Conservation (phyloP, 176 grass and related monocot genomes). For the Aegilops bicornis region DNA sequence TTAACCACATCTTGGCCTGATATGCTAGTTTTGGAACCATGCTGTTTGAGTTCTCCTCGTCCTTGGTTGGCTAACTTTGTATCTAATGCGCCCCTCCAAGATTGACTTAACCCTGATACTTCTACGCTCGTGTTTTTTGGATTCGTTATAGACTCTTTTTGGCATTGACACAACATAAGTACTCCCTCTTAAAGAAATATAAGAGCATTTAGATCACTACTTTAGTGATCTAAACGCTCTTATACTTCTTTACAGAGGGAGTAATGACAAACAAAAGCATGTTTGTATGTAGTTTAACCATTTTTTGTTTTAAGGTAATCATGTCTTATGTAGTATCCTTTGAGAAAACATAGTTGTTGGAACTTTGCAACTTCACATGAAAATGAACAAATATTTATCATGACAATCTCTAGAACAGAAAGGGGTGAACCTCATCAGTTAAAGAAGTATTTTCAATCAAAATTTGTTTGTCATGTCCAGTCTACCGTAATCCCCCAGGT, state of each 20-base stretch:
- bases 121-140: background rate
- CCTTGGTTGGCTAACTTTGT: background rate
- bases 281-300: background rate
- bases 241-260: too few species aligned
- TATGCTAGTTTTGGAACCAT: background rate
- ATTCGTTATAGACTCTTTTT: background rate
- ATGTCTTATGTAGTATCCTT: background rate
- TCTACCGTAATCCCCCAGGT: background rate
- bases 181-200: too few species aligned
- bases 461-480: background rate
- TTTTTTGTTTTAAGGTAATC: background rate
- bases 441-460: background rate
- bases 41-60: background rate
- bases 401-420: background rate
- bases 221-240: too few species aligned
- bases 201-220: too few species aligned
- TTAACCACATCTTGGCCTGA: background rate
- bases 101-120: background rate
- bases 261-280: background rate
- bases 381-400: background rate
- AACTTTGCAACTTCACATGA: conserved; percentile 10
- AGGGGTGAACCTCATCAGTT: background rate
- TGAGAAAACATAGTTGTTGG: background rate
- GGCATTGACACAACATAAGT: too few species aligned
- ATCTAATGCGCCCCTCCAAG: background rate